These are phyloP conservation scores for Candida palmyrensis DNA, from an alignment of 805 yeast species.

Conservation along the genomic window DNA sequence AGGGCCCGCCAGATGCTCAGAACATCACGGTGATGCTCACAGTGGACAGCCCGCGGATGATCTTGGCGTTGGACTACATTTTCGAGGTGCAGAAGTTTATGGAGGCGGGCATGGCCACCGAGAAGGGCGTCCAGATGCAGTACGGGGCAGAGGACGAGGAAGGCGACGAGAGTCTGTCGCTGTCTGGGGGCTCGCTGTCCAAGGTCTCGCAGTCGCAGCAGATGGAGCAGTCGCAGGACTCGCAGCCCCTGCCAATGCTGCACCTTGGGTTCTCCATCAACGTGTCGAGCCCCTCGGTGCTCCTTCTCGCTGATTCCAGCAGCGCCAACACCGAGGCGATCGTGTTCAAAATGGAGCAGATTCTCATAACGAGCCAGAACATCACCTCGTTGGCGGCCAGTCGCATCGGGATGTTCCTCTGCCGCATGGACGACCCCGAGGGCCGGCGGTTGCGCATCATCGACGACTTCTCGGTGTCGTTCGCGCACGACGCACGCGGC, in stretches of 20 bases:
- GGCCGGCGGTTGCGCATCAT: constrained; percentile 63
- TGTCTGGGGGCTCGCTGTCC: background rate
- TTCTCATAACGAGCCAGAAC: constrained; percentile 63
- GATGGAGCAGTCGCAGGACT: background rate
- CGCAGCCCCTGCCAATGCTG: constrained; percentile 8
- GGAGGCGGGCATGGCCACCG: constrained; percentile 41
- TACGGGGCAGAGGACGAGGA: background rate
- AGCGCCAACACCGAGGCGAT: constrained; percentile 72
- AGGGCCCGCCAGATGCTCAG: constrained; percentile 32
- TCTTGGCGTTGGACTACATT: constrained; percentile 81
- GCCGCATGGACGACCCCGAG: constrained; percentile 66
- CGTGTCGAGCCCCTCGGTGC: constrained; percentile 69
- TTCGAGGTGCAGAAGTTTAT: constrained; percentile 66
- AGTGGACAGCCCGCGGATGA: constrained; percentile 73
- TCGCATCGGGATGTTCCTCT: constrained; percentile 82
- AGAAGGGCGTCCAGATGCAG: background rate
- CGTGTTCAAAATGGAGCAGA: constrained; percentile 82
- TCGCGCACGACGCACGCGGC: constrained; percentile 67
- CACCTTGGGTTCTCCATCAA: constrained; percentile 56
- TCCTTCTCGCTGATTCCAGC: constrained; percentile 76
- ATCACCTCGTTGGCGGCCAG: constrained; percentile 62
- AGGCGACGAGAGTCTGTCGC: background rate
- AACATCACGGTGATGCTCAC: constrained; percentile 50
- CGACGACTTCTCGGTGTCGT: constrained; percentile 82
- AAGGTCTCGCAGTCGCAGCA: constrained; percentile 5